These are phyloP conservation scores for Talaromyces liani DNA, from an alignment of 495 filamentous ascomycete species.

Conservation along the genomic window DNA sequence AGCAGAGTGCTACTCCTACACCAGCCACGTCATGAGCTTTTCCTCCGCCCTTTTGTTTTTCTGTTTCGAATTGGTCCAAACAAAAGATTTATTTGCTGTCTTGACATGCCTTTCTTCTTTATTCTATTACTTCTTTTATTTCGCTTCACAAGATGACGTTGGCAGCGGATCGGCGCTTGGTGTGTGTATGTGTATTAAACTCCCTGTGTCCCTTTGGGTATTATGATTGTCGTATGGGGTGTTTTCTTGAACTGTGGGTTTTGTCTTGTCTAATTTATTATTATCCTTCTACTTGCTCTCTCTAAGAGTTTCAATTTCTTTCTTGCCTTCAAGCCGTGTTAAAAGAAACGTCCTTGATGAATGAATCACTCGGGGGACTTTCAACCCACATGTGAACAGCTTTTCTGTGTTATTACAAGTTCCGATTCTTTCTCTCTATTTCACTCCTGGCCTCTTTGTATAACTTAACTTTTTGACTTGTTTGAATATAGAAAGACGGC, in stretches of 20 bases:
- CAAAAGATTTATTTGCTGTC: background rate
- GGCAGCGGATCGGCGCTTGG: background rate
- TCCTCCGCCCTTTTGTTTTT: background rate
- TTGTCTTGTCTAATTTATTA: background rate
- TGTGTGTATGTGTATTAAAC: background rate
- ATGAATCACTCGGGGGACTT: background rate
- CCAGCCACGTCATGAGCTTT: constrained; percentile 10
- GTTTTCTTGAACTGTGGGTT: background rate
- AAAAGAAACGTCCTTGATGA: background rate
- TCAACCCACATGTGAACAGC: background rate
- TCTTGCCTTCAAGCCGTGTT: background rate
- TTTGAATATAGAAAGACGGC: background rate
- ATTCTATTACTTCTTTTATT: background rate
- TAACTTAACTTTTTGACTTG: background rate
- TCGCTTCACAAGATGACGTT: background rate
- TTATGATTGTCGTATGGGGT: background rate
- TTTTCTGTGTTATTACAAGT: background rate
- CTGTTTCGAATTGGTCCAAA: background rate
- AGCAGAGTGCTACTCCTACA: constrained; percentile 38
- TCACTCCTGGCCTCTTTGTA: background rate
- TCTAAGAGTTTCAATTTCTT: background rate
- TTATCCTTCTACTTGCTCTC: background rate
- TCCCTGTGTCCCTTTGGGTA: background rate
- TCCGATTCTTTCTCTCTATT: background rate
- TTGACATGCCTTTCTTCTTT: background rate